Conservation (phyloP, 257 asterid species). For the Solanum clarkiae region DNA sequence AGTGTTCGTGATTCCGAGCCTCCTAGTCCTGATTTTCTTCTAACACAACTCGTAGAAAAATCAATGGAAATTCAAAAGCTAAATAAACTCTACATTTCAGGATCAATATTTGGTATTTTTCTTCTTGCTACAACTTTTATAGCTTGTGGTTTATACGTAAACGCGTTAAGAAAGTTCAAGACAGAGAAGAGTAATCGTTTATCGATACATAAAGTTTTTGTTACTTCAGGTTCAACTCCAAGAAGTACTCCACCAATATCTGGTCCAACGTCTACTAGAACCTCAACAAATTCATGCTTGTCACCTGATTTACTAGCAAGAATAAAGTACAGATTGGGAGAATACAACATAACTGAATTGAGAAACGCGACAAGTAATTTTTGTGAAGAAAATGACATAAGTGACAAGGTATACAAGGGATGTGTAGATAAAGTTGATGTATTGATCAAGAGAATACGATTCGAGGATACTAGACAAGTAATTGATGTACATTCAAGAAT, state of each 20-base stretch:
- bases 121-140: conserved; percentile 19
- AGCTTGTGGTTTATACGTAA: conserved; percentile 28
- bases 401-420: conserved; percentile 31
- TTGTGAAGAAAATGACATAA: conserved; percentile 12
- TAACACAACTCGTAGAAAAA: conserved; percentile 19
- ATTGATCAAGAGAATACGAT: conserved; percentile 33
- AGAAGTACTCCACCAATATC: conserved; percentile 28
- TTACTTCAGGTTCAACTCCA: conserved; percentile 43
- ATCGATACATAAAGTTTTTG: conserved; percentile 6
- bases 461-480: conserved; percentile 26
- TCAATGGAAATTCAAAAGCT: background rate
- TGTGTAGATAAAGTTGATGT: conserved; percentile 25
- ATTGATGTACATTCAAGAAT: conserved; percentile 58
- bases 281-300: conserved; percentile 36
- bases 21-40: conserved; percentile 47
- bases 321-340: conserved; percentile 44
- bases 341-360: conserved; percentile 33
- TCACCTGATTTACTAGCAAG: conserved; percentile 62
- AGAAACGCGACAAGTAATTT: conserved; percentile 29
- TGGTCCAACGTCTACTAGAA: conserved; percentile 24
- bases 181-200: background rate
- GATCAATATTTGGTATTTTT: conserved; percentile 25
- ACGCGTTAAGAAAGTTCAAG: conserved; percentile 26
- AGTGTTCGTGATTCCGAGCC: conserved; percentile 22
- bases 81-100: conserved; percentile 27